Evolutionary conservation across 1,284 basidiomycete species (phyloP), one percentile per base, ranked within the genome.

Genomic region (Pascua sp.): DNA sequence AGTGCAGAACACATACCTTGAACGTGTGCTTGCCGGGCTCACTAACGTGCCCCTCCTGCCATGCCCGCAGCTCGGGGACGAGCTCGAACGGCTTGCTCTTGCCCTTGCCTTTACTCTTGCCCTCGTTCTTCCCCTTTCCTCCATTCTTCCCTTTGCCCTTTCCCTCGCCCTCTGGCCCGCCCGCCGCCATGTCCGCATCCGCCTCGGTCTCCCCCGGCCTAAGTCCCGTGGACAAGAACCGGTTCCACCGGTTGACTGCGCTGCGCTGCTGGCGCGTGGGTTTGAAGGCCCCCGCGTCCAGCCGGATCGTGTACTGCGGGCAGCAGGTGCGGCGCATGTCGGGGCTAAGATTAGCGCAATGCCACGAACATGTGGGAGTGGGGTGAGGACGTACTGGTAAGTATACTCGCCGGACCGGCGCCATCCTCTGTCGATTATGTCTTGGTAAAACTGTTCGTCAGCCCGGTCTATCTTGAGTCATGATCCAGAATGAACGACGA

Each of bases 241-340:
- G 65, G 73, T 90, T 92, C 85, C 89, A 95, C 18, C 89, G 87
- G 54, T 68, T 73, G 11, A 78, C 55, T 10, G 91, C 77, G 68
- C 93, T 88, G 48, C 90, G 80, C 65, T 94, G 90, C 64, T 86
- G 88, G 70, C 86, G 87, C 12, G 86, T 85, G 0, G 87, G 83
- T 62, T 84, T 84, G 78, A 93, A 94, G n/a, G 71, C 71, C 0
- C 80, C 63, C 0, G 84, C 84, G 69, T 91, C 87, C n/a, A 95
- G 81, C 84, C 84, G 88, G 73, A 96, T 96, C 0, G 92, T 91
- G 71, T 94, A 95, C 63, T 91, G 90, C 0, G 92, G 90, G 72
- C 94, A 97, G 72, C 94, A 97, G 5, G 91, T 89, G 9, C 79
- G 76, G 61, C 79, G 82, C 77, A 93, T 81, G 72, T 94, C 85